These are phyloP conservation scores for Aspergillus sp. DNA, from an alignment of 2,329 filamentous ascomycete species.

Conservation along the genomic window DNA sequence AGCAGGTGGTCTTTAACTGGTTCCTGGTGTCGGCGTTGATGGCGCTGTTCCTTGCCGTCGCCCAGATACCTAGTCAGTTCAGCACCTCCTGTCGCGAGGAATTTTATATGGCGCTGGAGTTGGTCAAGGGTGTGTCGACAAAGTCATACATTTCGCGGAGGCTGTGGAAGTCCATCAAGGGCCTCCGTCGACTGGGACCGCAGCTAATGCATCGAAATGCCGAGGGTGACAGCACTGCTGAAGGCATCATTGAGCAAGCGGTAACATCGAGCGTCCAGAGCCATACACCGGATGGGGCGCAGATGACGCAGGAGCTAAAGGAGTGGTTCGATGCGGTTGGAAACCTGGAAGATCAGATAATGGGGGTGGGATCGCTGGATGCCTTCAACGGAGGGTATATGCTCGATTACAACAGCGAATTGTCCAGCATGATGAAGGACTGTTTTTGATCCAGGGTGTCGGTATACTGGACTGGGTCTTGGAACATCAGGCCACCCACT, in stretches of 20 bases:
- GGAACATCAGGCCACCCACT: too few relatives aligned
- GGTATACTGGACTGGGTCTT: neutral
- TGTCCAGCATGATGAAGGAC: slow-evolving; percentile 59
- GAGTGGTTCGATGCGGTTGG: slow-evolving; percentile 64
- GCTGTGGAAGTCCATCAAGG: slow-evolving; percentile 62
- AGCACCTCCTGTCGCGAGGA: slow-evolving; percentile 58
- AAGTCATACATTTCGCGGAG: slow-evolving; percentile 61
- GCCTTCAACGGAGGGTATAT: slow-evolving; percentile 30
- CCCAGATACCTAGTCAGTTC: slow-evolving; percentile 61
- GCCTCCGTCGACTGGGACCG: slow-evolving; percentile 60
- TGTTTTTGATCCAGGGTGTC: slow-evolving; percentile 21
- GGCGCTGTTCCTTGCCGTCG: slow-evolving; percentile 63
- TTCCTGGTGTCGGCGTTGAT: slow-evolving; percentile 64
- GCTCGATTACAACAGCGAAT: slow-evolving; percentile 57
- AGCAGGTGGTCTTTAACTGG: slow-evolving; percentile 65
- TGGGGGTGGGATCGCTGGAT: slow-evolving; percentile 29
- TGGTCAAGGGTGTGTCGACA: slow-evolving; percentile 61
- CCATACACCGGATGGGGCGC: slow-evolving; percentile 51
- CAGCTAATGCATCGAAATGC: slow-evolving; percentile 45
- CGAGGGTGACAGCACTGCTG: neutral
- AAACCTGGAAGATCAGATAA: slow-evolving; percentile 47
- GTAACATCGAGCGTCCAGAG: slow-evolving; percentile 49
- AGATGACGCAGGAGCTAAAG: slow-evolving; percentile 59
- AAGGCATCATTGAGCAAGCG: neutral
- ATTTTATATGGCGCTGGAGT: slow-evolving; percentile 64